Base-by-base conservation (phyloP, 257 asterid genomes). In the Ocimum tenuiflorum region DNA sequence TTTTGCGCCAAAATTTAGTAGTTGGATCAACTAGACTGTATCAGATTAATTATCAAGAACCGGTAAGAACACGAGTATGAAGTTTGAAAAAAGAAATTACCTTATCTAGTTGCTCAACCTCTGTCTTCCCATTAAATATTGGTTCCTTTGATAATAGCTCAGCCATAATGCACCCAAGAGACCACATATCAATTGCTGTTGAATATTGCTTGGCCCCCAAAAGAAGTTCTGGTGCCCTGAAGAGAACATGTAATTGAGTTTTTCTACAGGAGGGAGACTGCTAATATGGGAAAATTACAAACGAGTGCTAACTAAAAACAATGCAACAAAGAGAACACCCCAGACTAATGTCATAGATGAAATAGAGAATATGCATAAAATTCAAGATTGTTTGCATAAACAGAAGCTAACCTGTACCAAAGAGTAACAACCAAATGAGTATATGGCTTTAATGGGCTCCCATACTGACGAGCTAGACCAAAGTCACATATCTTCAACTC, bases 131-230 rank as follows among this genome's bases (percentile, higher is more conserved):
- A 63, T 82, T 92, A 74, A 92, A 92, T 60, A 92, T 50, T 2
- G 97, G 94, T 72, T 75, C 85, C 74, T 86, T 92, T 31, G 89
- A 84, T 67, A 92, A 82, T 15, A 92, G 76, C 70, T 87, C 99
- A 49, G 96, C 96, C 98, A 91, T 91, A 50, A 91, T 87, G 77
- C 98, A 91, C 31, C 98, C 98, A 61, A 89, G 65, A 0, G 98
- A 91, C 98, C 98, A 91, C 98, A 91, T 89, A 76, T 91, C 98
- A 38, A 91, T 87, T 43, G 98, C 98, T 2, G 95, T 89, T 17
- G 98, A 91, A 73, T 91, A 91, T 71, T 75, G 85, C 64, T 82
- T 91, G 61, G 89, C 80, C 73, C 98, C 98, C 80, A 91, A 78
- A 36, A 91, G 88, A 75, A 91, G 86, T 71, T 91, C 98, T 0